Evolutionary conservation across 2,329 filamentous ascomycete genomes (phyloP), one percentile per base, ranked within the genome.

Genomic region (Sporothrix curviconia): DNA sequence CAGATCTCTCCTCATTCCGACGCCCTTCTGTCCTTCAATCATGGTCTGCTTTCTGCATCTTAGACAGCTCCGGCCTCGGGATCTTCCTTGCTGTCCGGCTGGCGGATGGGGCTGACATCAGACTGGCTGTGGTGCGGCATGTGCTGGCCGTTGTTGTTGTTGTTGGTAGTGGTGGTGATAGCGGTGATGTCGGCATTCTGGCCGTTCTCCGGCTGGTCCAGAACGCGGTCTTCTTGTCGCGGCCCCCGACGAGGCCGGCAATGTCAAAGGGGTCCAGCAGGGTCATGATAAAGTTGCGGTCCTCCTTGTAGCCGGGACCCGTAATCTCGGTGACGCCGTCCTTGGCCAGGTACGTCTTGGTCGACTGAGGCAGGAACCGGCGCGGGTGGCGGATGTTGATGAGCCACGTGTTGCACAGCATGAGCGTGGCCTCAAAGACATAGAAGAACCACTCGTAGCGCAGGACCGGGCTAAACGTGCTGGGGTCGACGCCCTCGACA

Each of bases 371-470:
- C 17, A 84, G 66, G 62, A 72, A 81, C 30, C 70, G 70, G 36
- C 79, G 71, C 22, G 80, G 80, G 60, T 83, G 77, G 4, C 75
- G 68, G 3, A 72, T 39, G 59, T 82, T 83, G 66, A 79, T 72
- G 62, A 83, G 64, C 32, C 72, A 66, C 9, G 71, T 70, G 62
- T 83, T 83, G 44, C 63, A 40, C 1, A 82, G 62, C 81, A 83
- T 83, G 12, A 81, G 65, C 0, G 65, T 61, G 1, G 73, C 77
- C 68, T 84, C 81, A 58, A 83, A 83, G 19, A 83, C 72, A 63
- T 78, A 82, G 60, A 84, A 84, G 67, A 76, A 83, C 74, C 75
- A 80, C 66, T 84, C 80, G 61, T 82, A 78, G 22, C 78, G 72
- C n/a, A 83, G 59, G 22, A 81, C 72, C 69, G 43, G 68, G 61